phyloP scores from a whole-genome alignment of 2,329 filamentous ascomycete genomes.

The Byssothecium circinans region DNA sequence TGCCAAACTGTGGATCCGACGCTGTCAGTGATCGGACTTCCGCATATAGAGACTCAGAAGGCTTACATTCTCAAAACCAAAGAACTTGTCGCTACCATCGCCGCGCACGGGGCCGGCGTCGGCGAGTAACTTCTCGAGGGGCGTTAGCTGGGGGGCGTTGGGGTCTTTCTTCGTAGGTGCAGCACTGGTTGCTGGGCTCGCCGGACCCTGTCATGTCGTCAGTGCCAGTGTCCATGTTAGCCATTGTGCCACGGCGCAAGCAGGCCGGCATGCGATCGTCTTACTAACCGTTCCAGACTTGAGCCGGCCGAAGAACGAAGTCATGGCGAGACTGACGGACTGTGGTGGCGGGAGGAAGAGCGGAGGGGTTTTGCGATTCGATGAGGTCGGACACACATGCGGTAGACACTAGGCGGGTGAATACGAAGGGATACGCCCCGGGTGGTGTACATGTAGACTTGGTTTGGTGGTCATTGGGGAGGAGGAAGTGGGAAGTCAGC shows the following conservation, averaged over 20 bases:
- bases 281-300: slow-evolving; percentile 52
- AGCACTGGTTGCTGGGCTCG: slow-evolving; percentile 49
- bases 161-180: slow-evolving; percentile 62
- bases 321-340: slow-evolving; percentile 43
- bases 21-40: slow-evolving; percentile 24
- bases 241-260: slow-evolving; percentile 19
- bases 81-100: slow-evolving; percentile 97
- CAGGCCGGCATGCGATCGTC: slow-evolving; percentile 4
- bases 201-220: slow-evolving; percentile 46
- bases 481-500: not conserved
- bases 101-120: slow-evolving; percentile 77
- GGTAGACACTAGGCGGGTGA: slow-evolving; percentile 14
- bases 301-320: slow-evolving; percentile 58
- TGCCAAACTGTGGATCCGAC: slow-evolving; percentile 72
- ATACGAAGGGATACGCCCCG: not conserved
- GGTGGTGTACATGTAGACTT: not conserved
- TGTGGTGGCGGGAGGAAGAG: slow-evolving; percentile 13
- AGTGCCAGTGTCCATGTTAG: slow-evolving; percentile 11
- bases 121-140: slow-evolving; percentile 76
- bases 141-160: slow-evolving; percentile 58
- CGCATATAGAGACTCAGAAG: slow-evolving; percentile 8
- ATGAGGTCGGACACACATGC: slow-evolving; percentile 14
- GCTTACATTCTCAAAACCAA: slow-evolving; percentile 95
- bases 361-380: slow-evolving; percentile 13
- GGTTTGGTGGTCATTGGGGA: not conserved